Evolutionary conservation across 1,284 basidiomycete genomes (phyloP).

Genomic region (Chondrostereum purpureum): DNA sequence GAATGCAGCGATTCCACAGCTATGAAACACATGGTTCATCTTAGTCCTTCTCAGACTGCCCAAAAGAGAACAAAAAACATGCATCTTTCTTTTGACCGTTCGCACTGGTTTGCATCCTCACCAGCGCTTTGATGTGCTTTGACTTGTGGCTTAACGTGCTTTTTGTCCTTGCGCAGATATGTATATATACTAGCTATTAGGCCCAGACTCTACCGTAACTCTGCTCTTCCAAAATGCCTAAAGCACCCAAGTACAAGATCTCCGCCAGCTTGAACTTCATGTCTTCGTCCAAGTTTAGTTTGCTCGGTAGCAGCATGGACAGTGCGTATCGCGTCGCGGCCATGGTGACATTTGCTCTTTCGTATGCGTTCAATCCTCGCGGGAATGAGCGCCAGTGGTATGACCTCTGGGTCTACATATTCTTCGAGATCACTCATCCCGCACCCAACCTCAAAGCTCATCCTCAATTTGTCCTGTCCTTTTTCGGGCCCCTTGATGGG

Average conservation of each 20-base stretch:
- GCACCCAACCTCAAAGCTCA: background rate
- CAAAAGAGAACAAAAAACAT: too few species aligned
- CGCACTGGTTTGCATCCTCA: too few species aligned
- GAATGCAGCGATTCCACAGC: too few species aligned
- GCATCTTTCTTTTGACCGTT: too few species aligned
- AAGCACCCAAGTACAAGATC: background rate
- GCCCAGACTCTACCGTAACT: too few species aligned
- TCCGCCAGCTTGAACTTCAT: too few species aligned
- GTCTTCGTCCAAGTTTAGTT: background rate
- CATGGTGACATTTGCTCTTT: background rate
- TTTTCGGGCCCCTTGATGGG: background rate
- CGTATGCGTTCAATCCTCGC: background rate
- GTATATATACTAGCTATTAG: too few species aligned
- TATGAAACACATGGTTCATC: too few species aligned
- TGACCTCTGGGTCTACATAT: background rate
- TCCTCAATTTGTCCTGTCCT: background rate
- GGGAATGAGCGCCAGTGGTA: background rate
- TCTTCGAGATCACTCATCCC: background rate
- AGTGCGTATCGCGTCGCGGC: background rate
- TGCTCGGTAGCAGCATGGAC: background rate
- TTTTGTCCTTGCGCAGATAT: too few species aligned
- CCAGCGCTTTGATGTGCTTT: too few species aligned
- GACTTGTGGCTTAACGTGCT: too few species aligned
- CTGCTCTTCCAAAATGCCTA: background rate
- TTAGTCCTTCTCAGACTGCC: too few species aligned